These are phyloP conservation scores for Actinidia chinensis DNA, from an alignment of 179 eudicot species.

Conservation along the genomic window DNA sequence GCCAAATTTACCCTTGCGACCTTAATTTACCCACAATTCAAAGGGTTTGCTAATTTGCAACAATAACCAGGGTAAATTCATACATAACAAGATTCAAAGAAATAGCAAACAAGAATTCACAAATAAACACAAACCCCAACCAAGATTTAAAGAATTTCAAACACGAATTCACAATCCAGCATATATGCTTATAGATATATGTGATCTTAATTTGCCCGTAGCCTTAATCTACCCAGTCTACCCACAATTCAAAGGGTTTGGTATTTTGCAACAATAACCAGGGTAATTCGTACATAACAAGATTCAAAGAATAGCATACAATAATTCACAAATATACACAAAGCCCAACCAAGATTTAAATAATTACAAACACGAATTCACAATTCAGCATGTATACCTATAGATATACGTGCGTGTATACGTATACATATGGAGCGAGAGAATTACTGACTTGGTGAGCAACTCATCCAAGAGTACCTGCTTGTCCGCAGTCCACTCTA, in stretches of 20 bases:
- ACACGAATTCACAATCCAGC: too few relatives aligned
- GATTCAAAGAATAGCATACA: too few relatives aligned
- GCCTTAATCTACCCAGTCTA: too few relatives aligned
- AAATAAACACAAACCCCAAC: neutral
- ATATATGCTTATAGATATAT: too few relatives aligned
- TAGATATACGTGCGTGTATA: neutral
- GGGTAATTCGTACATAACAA: too few relatives aligned
- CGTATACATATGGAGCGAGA: constrained; percentile 2
- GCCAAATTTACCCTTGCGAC: too few relatives aligned
- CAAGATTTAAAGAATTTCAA: neutral
- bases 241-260: neutral
- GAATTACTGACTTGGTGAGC: constrained; percentile 54
- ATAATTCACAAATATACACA: neutral
- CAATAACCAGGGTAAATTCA: too few relatives aligned
- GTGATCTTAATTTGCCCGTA: too few relatives aligned
- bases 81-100: too few relatives aligned
- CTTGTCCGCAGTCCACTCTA: constrained; percentile 74
- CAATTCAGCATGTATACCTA: constrained; percentile 8
- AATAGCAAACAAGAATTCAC: too few relatives aligned
- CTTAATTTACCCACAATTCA: too few relatives aligned
- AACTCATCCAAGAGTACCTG: constrained; percentile 72
- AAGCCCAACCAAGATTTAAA: neutral
- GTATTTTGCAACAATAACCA: neutral
- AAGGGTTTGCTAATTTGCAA: too few relatives aligned
- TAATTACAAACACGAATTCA: neutral